These are phyloP conservation scores for Entomophthora muscae DNA, from an alignment of 371 early-diverging fungal genomes.

Conservation along the genomic window DNA sequence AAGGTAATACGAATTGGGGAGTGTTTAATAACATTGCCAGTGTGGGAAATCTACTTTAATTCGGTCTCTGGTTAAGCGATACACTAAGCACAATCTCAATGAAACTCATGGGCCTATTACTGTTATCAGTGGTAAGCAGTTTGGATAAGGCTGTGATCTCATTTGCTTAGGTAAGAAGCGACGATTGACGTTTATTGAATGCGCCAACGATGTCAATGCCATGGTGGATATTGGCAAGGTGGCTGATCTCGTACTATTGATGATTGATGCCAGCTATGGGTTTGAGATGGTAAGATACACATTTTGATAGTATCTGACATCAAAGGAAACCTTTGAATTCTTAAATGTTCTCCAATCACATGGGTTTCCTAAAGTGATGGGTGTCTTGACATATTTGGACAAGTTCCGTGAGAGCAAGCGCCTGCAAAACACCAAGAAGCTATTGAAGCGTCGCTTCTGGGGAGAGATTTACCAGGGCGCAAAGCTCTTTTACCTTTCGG, in stretches of 20 bases:
- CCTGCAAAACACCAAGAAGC: conserved; percentile 76
- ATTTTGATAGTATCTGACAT: background rate
- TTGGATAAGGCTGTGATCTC: background rate
- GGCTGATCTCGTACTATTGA: conserved; percentile 89
- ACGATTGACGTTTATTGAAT: conserved; percentile 91
- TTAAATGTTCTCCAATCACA: conserved; percentile 93
- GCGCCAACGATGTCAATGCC: conserved; percentile 87
- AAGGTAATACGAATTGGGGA: conserved; percentile 27
- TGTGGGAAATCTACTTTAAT: conserved; percentile 92
- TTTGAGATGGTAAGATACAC: conserved; percentile 91
- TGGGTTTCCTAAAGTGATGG: conserved; percentile 96
- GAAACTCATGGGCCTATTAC: conserved; percentile 93
- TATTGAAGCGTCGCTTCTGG: conserved; percentile 95
- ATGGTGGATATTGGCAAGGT: conserved; percentile 97
- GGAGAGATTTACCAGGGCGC: conserved; percentile 97
- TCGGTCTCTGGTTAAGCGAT: conserved; percentile 84
- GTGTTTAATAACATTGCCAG: conserved; percentile 15
- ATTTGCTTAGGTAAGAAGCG: conserved; percentile 53
- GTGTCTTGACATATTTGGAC: conserved; percentile 89
- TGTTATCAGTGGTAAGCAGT: conserved; percentile 69
- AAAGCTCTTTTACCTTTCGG: conserved; percentile 90
- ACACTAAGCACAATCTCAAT: conserved; percentile 77
- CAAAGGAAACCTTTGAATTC: conserved; percentile 94
- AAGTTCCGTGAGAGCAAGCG: conserved; percentile 80
- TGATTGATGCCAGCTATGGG: conserved; percentile 93